These are phyloP conservation scores for Camellia japonica DNA, from an alignment of 148 eudicot genomes.

Conservation along the genomic window DNA sequence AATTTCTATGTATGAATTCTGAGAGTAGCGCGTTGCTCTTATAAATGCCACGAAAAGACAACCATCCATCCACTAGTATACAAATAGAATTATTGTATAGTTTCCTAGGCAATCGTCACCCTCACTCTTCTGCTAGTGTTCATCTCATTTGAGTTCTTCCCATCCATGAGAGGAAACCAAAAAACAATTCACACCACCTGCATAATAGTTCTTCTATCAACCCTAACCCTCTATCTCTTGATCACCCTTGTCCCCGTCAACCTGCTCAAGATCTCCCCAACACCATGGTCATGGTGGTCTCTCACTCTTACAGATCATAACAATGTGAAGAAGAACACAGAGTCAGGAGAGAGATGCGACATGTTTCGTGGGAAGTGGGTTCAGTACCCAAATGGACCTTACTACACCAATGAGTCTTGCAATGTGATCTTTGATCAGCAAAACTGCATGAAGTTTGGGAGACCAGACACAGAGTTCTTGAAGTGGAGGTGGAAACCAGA, in stretches of 20 bases:
- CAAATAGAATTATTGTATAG: no score
- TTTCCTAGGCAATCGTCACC: no score
- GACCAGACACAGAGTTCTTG: conserved; percentile 33
- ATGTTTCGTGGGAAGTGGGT: conserved; percentile 44
- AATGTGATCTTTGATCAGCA: conserved; percentile 24
- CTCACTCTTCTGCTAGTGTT: no score
- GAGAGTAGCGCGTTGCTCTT: no score
- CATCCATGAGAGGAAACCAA: no score
- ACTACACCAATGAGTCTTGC: conserved; percentile 27
- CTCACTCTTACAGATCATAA: no score
- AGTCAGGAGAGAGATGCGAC: conserved; percentile 17
- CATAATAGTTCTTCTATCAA: neutral
- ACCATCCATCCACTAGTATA: no score
- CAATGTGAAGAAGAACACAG: no score
- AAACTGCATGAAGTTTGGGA: conserved; percentile 46
- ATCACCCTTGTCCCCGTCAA: neutral
- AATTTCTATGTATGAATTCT: no score
- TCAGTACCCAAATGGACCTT: conserved; percentile 18
- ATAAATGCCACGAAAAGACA: no score
- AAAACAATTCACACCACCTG: no score
- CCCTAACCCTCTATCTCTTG: neutral
- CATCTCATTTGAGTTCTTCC: no score
- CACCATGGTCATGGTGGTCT: neutral
- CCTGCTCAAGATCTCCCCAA: neutral
- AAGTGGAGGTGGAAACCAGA: conserved; percentile 49